Base-by-base conservation (phyloP, 257 asterid species). In the Ilex asprella region DNA sequence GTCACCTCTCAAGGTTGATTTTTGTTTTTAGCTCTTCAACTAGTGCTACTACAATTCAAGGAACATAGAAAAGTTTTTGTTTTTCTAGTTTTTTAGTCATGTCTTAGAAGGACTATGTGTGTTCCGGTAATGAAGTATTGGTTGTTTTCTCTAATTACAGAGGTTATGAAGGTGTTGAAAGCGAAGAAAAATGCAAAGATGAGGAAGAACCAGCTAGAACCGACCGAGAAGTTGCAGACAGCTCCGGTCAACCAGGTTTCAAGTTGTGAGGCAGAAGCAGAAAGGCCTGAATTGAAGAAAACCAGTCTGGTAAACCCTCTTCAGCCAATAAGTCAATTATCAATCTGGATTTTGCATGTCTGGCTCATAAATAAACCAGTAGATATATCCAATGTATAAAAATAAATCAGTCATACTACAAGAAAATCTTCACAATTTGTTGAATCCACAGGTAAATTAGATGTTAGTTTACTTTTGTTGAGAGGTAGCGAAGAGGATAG, bases 171-270 rank as follows among this genome's bases (percentile, higher is more conserved):
- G 66, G 96, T 91, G 56, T 66, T 91, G 51, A 78, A 81, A 78
- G 95, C 96, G 2, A 91, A 87, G 80, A 86, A 75, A 73, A 73
- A 81, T 75, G 96, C 91, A 62, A 91, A 86, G 81, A 82, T 76
- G 91, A 81, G 73, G 81, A 82, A 60, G 68, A 79, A 46, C 53
- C 21, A 55, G 31, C 41, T 72, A 13, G 84, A 80, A 51, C 61
- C 82, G 0, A 69, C 67, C 31, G 74, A 75, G 50, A 67, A 64
- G 53, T 51, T 82, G 68, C 76, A 63, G 55, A 64, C 58, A 27
- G 73, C 51, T 59, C 59, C 75, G 39, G 85, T 75, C 31, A 71
- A 66, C 63, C 58, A 58, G 54, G 52, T 54, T 54, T 75, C 81
- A 65, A 61, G 57, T 8, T 52, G 72, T 55, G 70, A 70, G 60